Evolutionary conservation across 345 rosid species (phyloP).

Genomic region (Diplotaxis tenuifolia): DNA sequence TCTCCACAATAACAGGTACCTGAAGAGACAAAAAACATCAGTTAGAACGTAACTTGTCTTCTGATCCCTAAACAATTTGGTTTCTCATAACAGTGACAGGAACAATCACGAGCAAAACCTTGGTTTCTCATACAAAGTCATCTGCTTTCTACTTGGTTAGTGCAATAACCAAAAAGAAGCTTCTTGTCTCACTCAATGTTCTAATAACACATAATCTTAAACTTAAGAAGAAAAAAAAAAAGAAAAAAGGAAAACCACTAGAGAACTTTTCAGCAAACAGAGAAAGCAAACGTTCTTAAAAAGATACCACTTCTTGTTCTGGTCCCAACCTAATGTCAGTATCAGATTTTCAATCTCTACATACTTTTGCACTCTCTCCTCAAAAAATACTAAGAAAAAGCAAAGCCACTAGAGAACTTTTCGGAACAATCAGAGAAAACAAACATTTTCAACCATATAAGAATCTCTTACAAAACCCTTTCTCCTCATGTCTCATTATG

Average conservation of each 20-base stretch:
- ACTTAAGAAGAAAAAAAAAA: not conserved
- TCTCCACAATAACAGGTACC: constrained; percentile 61
- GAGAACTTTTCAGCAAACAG: not conserved
- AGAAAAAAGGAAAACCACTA: not conserved
- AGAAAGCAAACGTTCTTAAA: not conserved
- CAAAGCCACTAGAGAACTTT: not conserved
- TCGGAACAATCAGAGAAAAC: not conserved
- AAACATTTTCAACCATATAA: not conserved
- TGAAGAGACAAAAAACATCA: constrained; percentile 24
- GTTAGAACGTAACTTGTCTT: not conserved
- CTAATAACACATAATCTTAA: not conserved
- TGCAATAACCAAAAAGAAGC: not conserved
- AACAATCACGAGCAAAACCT: not conserved
- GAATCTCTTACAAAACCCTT: not conserved
- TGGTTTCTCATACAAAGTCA: not conserved
- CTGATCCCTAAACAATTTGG: not conserved
- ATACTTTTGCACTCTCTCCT: not conserved
- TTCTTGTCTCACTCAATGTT: not conserved
- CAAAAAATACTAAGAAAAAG: not conserved
- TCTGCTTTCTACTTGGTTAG: not conserved
- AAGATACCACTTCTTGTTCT: not conserved
- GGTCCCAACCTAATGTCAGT: constrained; percentile 22
- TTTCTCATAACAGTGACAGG: not conserved
- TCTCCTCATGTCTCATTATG: not conserved
- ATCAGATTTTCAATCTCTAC: constrained; percentile 7